A percentile compares a stretch with the other conserved stretches of the same genome.
Evolutionary conservation across 1,284 basidiomycete genomes (phyloP).

Genomic region (Ceratobasidium sp.): DNA sequence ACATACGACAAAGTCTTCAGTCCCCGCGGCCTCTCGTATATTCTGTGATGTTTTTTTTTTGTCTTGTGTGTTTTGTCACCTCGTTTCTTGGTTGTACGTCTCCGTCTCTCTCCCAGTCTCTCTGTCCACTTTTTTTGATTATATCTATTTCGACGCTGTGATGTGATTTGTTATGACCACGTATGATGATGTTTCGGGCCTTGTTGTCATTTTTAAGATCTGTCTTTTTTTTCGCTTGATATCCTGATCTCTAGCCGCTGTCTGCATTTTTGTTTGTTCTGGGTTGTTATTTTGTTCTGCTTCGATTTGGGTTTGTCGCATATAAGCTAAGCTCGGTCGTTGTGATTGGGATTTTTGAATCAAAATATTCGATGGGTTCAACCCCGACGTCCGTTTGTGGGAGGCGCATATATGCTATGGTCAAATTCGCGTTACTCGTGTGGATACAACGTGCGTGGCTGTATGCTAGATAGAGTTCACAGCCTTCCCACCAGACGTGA

Average conservation of each 20-base stretch:
- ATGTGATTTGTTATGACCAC: conserved; percentile 1
- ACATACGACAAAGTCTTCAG: too few species aligned
- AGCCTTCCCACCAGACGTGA: too few species aligned
- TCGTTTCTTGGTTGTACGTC: not conserved
- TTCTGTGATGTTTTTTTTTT: too few species aligned
- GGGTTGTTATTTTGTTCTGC: not conserved
- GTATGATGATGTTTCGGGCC: too few species aligned
- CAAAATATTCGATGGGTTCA: conserved; percentile 22
- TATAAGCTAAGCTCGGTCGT: too few species aligned
- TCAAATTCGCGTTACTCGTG: too few species aligned
- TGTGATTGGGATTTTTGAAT: conserved; percentile 3
- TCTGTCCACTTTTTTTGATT: not conserved
- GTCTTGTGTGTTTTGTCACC: too few species aligned
- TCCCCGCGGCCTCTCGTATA: conserved; percentile 23
- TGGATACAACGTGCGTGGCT: too few species aligned
- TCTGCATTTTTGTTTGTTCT: not conserved
- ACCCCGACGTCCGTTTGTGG: not conserved
- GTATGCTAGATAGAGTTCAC: too few species aligned
- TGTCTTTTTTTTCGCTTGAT: not conserved
- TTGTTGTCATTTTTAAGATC: not conserved
- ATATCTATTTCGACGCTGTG: not conserved
- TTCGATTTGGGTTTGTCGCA: not conserved
- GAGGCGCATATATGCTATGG: not conserved
- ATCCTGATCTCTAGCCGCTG: too few species aligned
- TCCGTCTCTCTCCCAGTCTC: too few species aligned